Evolutionary conservation across 2,329 filamentous ascomycete species (phyloP).

Genomic region (Penicillium italicum): DNA sequence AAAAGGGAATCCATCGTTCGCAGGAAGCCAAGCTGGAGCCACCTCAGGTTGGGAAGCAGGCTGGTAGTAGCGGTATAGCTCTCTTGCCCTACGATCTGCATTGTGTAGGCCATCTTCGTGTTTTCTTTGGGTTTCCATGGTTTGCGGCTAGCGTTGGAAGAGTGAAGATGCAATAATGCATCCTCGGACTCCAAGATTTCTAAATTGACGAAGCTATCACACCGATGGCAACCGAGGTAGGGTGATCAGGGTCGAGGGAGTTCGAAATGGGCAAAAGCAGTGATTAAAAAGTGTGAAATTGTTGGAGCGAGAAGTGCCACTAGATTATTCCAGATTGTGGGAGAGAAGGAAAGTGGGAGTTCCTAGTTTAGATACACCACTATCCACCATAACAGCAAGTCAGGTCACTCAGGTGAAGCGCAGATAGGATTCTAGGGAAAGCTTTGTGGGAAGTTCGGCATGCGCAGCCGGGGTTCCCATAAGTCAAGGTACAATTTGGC

Average conservation of each 20-base stretch:
- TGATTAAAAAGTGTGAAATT: not conserved
- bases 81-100: constrained; percentile 35
- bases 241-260: not conserved
- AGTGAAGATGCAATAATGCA: constrained; percentile 12
- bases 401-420: constrained; percentile 1
- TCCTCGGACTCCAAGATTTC: constrained; percentile 5
- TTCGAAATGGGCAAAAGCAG: not conserved
- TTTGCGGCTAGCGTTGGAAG: constrained; percentile 7
- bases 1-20: constrained; percentile 11
- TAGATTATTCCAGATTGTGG: constrained; percentile 4
- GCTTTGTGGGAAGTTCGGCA: not conserved
- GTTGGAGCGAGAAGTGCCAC: not conserved
- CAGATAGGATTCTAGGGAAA: not conserved
- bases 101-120: constrained; percentile 19
- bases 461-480: constrained; percentile 3
- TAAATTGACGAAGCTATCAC: not conserved
- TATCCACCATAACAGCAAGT: constrained; percentile 7
- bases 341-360: constrained; percentile 9
- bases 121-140: constrained; percentile 13
- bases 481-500: constrained; percentile 11
- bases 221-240: not conserved
- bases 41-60: constrained; percentile 18
- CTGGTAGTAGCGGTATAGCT: constrained; percentile 42
- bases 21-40: constrained; percentile 16
- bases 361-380: not conserved